These are phyloP conservation scores for Phlebiopsis flavidoalba DNA, from an alignment of 768 basidiomycete genomes.

Conservation along the genomic window DNA sequence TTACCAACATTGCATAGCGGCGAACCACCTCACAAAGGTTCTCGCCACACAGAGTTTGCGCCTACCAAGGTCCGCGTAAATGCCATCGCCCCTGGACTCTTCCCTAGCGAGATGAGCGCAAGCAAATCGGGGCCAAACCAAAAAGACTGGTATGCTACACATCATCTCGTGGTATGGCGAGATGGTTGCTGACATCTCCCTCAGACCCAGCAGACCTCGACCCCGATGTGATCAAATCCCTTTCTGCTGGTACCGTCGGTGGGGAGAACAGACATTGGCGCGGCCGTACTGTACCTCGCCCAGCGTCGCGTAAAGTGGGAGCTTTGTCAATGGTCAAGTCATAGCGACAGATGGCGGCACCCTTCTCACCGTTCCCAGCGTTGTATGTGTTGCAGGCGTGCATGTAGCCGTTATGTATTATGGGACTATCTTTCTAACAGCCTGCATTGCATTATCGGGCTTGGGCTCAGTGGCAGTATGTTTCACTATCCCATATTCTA, in stretches of 20 bases:
- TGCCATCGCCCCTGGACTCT: neutral
- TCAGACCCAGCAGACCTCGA: neutral
- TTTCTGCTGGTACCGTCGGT: neutral
- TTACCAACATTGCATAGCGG: neutral
- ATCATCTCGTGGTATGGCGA: neutral
- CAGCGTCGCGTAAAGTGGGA: neutral
- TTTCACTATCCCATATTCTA: no score
- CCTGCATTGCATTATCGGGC: no score
- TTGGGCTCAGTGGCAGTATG: no score
- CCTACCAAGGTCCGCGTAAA: neutral
- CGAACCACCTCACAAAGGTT: neutral
- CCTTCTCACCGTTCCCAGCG: neutral
- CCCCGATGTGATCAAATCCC: neutral
- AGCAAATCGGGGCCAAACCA: neutral
- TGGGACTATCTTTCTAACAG: no score
- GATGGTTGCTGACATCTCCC: neutral
- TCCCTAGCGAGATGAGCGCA: neutral
- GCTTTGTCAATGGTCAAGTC: neutral
- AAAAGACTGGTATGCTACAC: neutral
- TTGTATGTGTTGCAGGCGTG: no score
- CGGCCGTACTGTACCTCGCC: neutral
- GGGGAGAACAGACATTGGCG: neutral
- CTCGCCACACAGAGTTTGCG: neutral
- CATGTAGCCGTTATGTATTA: no score
- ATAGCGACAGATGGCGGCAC: neutral